Evolutionary conservation across 2,329 filamentous ascomycete genomes (phyloP), one percentile per base, ranked within the genome.

Genomic region (Chrysoporthe puriensis): DNA sequence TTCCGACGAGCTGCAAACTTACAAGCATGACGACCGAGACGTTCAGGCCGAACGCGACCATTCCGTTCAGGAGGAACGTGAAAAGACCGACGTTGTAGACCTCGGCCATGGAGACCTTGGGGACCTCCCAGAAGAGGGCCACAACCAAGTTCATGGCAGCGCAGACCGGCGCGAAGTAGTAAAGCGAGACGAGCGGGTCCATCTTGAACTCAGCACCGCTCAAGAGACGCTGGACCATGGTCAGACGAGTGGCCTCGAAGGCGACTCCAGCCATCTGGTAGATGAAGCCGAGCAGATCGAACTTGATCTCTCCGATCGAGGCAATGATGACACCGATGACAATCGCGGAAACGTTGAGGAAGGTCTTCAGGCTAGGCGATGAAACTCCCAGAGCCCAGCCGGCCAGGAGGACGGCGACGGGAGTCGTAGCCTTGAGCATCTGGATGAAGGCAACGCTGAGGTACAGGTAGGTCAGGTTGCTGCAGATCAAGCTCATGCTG

Each of bases 351-450:
- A 99, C 94, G 77, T 99, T 99, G 77, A 92, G 87, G 74, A 99
- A 90, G 61, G 93, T 91, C 83, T 90, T 94, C 73, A 96, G 78
- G 82, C 94, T 96, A 64, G 93, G 92, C 70, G 92, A 89, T 16
- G 92, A 89, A 63, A 97, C 89, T 68, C 94, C 93, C 75, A 98
- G 89, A 64, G 86, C 84, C 95, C 96, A 98, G 73, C 93, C 93
- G 52, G 93, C 91, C 73, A 98, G 81, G 50, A 99, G 88, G 63
- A 98, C 94, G 64, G 94, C 94, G 69, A 98, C 94, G 18, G 96
- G 96, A 43, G 93, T 98, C 56, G 94, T 97, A 73, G 96, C 96
- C 91, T 98, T 98, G 80, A 98, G 90, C 95, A 98, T 98, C 85
- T 98, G 95, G 76, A 98, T 98, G 80, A 98, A 98, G 69, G 95